Evolutionary conservation across 2,329 filamentous ascomycete species (phyloP).

Genomic region (Xylariaceae sp.): DNA sequence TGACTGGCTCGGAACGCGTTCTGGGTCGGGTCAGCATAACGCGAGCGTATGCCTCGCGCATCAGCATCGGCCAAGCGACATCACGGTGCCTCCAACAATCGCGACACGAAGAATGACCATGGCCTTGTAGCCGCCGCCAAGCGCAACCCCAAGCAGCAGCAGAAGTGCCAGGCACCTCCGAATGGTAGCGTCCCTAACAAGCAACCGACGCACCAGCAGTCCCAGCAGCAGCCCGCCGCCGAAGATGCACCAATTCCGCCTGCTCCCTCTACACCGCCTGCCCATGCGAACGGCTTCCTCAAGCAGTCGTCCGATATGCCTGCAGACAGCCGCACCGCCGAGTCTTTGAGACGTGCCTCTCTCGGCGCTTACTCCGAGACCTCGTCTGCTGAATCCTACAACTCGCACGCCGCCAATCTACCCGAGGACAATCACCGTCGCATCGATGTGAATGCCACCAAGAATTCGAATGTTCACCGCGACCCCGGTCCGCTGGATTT

Average conservation of each 20-base stretch:
- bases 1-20: constrained; percentile 43
- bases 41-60: constrained; percentile 57
- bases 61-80: constrained; percentile 58
- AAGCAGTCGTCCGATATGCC: constrained; percentile 37
- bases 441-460: constrained; percentile 67
- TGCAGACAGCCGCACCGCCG: constrained; percentile 39
- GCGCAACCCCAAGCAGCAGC: constrained; percentile 42
- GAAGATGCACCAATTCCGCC: constrained; percentile 31
- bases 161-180: constrained; percentile 44
- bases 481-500: constrained; percentile 71
- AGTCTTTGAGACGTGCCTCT: constrained; percentile 33
- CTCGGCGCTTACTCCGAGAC: constrained; percentile 51
- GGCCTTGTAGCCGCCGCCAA: constrained; percentile 76
- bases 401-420: constrained; percentile 34
- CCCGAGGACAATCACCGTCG: constrained; percentile 54
- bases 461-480: constrained; percentile 64
- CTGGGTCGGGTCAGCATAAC: constrained; percentile 39
- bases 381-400: constrained; percentile 50
- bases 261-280: constrained; percentile 33
- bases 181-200: constrained; percentile 30
- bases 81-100: constrained; percentile 57
- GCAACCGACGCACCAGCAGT: constrained; percentile 16
- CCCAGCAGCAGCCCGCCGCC: constrained; percentile 21
- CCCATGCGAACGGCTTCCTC: constrained; percentile 34
- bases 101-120: constrained; percentile 80